phyloP scores from a whole-genome alignment of 2,329 filamentous ascomycete genomes.

The Clathrospora elynae region DNA sequence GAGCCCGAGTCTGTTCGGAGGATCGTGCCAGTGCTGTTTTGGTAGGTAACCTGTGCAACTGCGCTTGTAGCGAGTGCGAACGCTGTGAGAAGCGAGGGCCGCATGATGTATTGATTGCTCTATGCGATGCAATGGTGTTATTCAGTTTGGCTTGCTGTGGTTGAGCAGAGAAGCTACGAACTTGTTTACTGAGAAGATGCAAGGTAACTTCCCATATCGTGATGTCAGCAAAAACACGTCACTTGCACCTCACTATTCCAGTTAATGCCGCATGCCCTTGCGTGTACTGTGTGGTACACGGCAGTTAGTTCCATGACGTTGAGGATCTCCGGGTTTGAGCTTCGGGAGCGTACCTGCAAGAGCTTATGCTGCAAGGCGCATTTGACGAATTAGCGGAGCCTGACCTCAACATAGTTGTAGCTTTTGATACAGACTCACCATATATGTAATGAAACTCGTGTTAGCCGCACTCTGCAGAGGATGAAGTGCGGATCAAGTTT shows the following conservation, averaged over 20 bases:
- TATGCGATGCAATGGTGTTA: background rate
- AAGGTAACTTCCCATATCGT: background rate
- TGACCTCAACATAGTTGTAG: too few relatives aligned
- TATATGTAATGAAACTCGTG: too few relatives aligned
- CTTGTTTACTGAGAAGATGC: too few relatives aligned
- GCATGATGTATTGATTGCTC: background rate
- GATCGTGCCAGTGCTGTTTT: conserved; percentile 36
- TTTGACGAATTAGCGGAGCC: too few relatives aligned
- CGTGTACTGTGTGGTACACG: conserved; percentile 1
- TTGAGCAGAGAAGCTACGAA: too few relatives aligned
- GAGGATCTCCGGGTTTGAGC: conserved; percentile 7
- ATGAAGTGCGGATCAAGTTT: too few relatives aligned
- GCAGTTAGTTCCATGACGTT: conserved; percentile 11
- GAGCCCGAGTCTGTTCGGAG: conserved; percentile 55
- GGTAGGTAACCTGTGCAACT: conserved; percentile 17
- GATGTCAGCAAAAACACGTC: conserved; percentile 9
- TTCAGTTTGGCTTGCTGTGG: background rate
- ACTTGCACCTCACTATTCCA: background rate
- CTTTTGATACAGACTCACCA: too few relatives aligned
- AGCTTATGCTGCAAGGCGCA: too few relatives aligned
- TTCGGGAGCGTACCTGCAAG: conserved; percentile 8
- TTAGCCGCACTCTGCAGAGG: too few relatives aligned
- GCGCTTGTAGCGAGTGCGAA: background rate
- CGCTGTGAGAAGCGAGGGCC: too few relatives aligned
- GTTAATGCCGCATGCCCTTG: too few relatives aligned